Base-by-base conservation (phyloP, 768 basidiomycete genomes). In the Mycena vitilis region DNA sequence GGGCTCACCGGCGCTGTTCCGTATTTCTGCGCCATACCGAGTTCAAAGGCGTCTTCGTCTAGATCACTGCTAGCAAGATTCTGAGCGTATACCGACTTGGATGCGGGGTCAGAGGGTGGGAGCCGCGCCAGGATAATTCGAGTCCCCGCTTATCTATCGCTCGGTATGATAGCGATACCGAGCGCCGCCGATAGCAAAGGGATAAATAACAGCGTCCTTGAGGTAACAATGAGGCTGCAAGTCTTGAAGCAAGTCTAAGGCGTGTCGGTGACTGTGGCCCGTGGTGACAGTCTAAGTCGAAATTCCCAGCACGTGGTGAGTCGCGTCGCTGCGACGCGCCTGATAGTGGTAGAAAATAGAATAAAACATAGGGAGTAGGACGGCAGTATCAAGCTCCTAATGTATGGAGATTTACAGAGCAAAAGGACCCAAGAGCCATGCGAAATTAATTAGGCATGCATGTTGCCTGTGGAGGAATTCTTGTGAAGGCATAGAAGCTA, bases 1-100 rank as follows among this genome's bases (percentile, higher is more conserved):
- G 71, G 73, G 61, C 76, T 77, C 73, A 77, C 78, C 48, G 74
- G 81, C 45, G 84, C 83, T n/a, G 87, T 81, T 51, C 92, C 91
- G 71, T 95, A 95, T 7, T 85, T 84, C 64, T 88, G 88, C 40
- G 87, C 84, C 91, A 92, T 94, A 74, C 15, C 40, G 15, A 40
- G 40, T 40, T 91, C 88, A 83, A 84, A 84, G 60, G 38, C 64
- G 63, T 69, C 63, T 18, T 65, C 47, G 58, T 65, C 45, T 47
- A 40, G 44, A 22, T 56, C 47, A 30, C 30, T 30, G n/a, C 44
- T 37, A 48, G 61, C 13, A 38, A 42, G 38, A 12, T 57, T 38
- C 22, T 44, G 44, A 60, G 57, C 40, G 63, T 60, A 58, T 23
- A 30, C 57, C 40, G 66, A 37, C 42, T 52, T 56, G 54, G 45